These are phyloP conservation scores for Beauveria varroae DNA, from an alignment of 2,329 filamentous ascomycete genomes.

Conservation along the genomic window DNA sequence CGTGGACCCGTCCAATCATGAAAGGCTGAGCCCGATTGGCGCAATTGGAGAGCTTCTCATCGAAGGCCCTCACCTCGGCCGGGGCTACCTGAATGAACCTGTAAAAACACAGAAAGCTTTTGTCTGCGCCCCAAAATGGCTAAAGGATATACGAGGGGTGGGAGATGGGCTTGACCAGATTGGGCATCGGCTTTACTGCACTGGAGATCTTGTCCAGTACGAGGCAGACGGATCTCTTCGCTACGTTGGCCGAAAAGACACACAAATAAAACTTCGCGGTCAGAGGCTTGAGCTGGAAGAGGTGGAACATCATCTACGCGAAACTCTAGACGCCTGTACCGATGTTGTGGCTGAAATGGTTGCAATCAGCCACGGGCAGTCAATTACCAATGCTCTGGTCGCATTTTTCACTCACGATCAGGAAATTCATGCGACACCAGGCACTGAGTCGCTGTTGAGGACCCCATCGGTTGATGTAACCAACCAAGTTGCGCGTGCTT, in stretches of 20 bases:
- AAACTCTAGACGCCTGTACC: slow-evolving; percentile 12
- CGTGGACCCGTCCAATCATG: slow-evolving; percentile 16
- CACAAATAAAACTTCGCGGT: slow-evolving; percentile 53
- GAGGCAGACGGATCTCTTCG: slow-evolving; percentile 32
- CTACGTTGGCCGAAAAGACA: slow-evolving; percentile 48
- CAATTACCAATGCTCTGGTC: neutral
- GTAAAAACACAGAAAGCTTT: slow-evolving; percentile 20
- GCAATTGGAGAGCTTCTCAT: slow-evolving; percentile 21
- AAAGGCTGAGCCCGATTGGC: slow-evolving; percentile 17
- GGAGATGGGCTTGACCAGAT: neutral
- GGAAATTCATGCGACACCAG: neutral
- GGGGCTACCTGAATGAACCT: slow-evolving; percentile 18
- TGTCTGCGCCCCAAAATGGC: neutral
- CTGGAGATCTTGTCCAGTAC: slow-evolving; percentile 40
- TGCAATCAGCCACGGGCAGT: neutral
- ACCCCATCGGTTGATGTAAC: no score
- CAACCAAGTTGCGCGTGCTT: neutral
- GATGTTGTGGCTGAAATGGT: neutral
- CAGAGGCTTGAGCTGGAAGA: slow-evolving; percentile 43
- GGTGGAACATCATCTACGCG: slow-evolving; percentile 28
- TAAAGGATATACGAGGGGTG: neutral
- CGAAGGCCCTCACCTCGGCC: slow-evolving; percentile 19
- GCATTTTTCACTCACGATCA: neutral
- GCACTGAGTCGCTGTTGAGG: slow-evolving; percentile 3
- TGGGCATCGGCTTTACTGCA: slow-evolving; percentile 25